Evolutionary conservation across 495 filamentous ascomycete genomes (phyloP).

Genomic region (Neurospora sp.): DNA sequence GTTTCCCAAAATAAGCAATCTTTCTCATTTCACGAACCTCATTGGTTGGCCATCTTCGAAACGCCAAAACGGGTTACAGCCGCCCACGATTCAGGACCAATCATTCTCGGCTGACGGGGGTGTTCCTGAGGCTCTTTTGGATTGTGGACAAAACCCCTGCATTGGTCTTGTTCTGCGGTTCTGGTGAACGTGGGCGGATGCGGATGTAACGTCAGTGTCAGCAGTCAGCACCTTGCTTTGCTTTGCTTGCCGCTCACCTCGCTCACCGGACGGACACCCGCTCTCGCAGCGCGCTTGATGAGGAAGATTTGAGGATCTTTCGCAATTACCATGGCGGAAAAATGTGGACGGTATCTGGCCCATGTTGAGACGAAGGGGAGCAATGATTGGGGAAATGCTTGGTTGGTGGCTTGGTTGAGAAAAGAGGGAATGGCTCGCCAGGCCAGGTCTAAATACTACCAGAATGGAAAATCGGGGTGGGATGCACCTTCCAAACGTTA

Average conservation of each 20-base stretch:
- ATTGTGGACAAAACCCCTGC: neutral
- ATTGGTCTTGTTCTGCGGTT: neutral
- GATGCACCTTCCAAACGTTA: too few species aligned
- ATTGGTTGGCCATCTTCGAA: neutral
- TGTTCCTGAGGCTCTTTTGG: neutral
- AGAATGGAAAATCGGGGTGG: too few species aligned
- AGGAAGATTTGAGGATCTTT: neutral
- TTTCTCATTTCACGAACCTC: neutral
- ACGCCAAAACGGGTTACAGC: neutral
- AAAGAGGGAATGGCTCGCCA: too few species aligned
- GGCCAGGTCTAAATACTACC: too few species aligned
- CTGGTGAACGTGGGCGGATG: neutral
- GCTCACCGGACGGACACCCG: neutral
- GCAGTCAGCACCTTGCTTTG: neutral
- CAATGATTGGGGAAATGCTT: too few species aligned
- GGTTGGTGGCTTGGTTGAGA: too few species aligned
- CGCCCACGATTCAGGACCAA: neutral
- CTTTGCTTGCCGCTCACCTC: neutral
- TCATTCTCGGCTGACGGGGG: neutral
- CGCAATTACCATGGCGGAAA: neutral
- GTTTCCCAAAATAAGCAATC: neutral
- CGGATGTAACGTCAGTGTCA: neutral
- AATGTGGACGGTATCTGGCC: too few species aligned
- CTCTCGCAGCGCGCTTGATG: neutral
- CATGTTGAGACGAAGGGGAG: too few species aligned